phyloP scores from a whole-genome alignment of 495 filamentous ascomycete species.

The Hyaloscypha bicolor region DNA sequence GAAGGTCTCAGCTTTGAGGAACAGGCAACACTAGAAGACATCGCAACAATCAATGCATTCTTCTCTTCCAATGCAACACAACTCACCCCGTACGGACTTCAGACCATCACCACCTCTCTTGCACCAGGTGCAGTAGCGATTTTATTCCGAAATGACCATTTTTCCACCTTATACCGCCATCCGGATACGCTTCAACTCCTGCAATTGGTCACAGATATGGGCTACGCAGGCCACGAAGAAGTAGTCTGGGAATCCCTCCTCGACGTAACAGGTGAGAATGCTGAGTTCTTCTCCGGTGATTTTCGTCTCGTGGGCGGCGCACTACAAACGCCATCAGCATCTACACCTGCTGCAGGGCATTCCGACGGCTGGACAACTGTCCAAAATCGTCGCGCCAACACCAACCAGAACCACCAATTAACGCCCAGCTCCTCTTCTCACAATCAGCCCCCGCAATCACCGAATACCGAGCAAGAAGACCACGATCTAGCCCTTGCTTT shows the following conservation, averaged over 20 bases:
- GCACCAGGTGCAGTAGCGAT: conserved; percentile 79
- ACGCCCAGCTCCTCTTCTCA: conserved; percentile 10
- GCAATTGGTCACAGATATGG: conserved; percentile 88
- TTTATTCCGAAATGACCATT: conserved; percentile 95
- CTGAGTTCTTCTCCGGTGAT: conserved; percentile 87
- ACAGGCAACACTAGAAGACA: conserved; percentile 73
- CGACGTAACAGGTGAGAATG: conserved; percentile 81
- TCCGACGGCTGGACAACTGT: conserved; percentile 55
- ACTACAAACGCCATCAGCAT: conserved; percentile 3
- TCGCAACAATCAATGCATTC: conserved; percentile 79
- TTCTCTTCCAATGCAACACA: conserved; percentile 80
- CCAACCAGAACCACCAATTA: conserved; percentile 23
- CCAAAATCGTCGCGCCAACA: background rate
- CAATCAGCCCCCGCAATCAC: conserved; percentile 37
- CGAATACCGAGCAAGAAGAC: conserved; percentile 67
- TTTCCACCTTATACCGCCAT: conserved; percentile 85
- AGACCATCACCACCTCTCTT: conserved; percentile 64
- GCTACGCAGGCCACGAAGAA: conserved; percentile 85
- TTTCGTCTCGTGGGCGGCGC: conserved; percentile 78
- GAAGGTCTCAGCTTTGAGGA: conserved; percentile 64
- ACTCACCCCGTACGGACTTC: conserved; percentile 78
- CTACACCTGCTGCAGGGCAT: conserved; percentile 15
- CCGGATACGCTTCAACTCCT: conserved; percentile 70
- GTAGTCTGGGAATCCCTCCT: conserved; percentile 94
- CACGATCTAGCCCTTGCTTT: conserved; percentile 77